phyloP scores from a whole-genome alignment of 2,329 filamentous ascomycete genomes.

The Magnaporthiopsis rhizophila region DNA sequence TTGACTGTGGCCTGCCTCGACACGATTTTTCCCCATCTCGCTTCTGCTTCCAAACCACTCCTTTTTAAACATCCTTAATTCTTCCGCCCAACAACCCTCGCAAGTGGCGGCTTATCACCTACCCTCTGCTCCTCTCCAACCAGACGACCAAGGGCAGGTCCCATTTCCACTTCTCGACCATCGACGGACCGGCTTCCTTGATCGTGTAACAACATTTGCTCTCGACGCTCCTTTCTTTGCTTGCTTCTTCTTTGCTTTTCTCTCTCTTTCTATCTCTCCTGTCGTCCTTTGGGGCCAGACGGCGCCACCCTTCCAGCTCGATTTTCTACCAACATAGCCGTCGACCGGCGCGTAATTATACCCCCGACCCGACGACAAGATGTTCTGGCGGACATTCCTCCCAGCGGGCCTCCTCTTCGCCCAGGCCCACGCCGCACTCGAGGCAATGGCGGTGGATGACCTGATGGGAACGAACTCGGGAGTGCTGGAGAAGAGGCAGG shows the following conservation, averaged over 20 bases:
- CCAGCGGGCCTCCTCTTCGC: constrained; percentile 27
- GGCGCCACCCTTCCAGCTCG: neutral
- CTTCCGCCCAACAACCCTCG: neutral
- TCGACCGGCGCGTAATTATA: neutral
- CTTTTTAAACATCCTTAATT: neutral
- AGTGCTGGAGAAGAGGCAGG: constrained; percentile 21
- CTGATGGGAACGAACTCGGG: constrained; percentile 16
- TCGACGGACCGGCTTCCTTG: constrained; percentile 5
- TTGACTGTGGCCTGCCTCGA: constrained; percentile 13
- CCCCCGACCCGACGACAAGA: constrained; percentile 12
- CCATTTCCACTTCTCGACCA: constrained; percentile 16
- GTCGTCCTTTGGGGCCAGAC: neutral
- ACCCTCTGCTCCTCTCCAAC: constrained; percentile 19
- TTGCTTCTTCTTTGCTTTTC: constrained; percentile 11
- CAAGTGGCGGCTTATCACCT: neutral
- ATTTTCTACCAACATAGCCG: neutral
- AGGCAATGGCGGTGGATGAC: constrained; percentile 18
- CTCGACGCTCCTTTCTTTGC: constrained; percentile 11
- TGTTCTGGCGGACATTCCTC: constrained; percentile 28
- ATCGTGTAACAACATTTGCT: neutral
- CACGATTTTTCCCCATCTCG: neutral
- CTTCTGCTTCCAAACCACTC: neutral
- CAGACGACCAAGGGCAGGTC: constrained; percentile 22
- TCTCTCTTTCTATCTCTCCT: neutral
- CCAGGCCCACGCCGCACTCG: constrained; percentile 26